A percentile compares a stretch with the other conserved stretches of the same genome.
These are phyloP conservation scores for Phytophthora hybrid DNA, from an alignment of 352 stramenopile species.

Conservation along the genomic window DNA sequence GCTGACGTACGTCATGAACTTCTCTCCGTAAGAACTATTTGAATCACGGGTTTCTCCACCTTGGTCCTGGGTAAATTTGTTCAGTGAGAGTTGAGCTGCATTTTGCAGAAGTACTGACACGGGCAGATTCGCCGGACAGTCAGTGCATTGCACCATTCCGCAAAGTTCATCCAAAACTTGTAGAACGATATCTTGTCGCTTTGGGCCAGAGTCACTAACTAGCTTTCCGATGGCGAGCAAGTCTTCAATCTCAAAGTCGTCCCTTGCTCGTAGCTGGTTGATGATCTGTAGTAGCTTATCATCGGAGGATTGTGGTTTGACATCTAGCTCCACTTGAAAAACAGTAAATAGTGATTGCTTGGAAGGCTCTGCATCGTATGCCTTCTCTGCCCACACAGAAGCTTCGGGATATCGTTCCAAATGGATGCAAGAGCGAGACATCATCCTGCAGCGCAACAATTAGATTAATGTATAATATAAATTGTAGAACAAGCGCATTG, in stretches of 20 bases:
- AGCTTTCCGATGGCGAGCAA: constrained; percentile 63
- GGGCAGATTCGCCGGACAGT: constrained; percentile 30
- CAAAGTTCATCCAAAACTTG: constrained; percentile 71
- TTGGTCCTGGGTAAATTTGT: constrained; percentile 32
- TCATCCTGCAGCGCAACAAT: constrained; percentile 27
- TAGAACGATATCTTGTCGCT: constrained; percentile 49
- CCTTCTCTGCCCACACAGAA: constrained; percentile 55
- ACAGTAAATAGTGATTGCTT: constrained; percentile 71
- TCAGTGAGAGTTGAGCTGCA: constrained; percentile 68
- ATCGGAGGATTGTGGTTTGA: constrained; percentile 19
- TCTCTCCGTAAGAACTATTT: constrained; percentile 36
- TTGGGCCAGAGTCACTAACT: constrained; percentile 37
- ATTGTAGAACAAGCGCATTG: background rate
- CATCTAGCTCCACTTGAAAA: constrained; percentile 54
- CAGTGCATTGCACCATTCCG: constrained; percentile 17
- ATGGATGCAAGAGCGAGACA: constrained; percentile 52
- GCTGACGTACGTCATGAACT: constrained; percentile 53
- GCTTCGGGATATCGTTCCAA: constrained; percentile 44
- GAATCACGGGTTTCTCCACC: constrained; percentile 5
- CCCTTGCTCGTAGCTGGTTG: constrained; percentile 46
- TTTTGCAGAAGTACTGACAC: constrained; percentile 67
- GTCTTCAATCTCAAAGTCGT: constrained; percentile 76
- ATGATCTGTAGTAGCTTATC: constrained; percentile 36
- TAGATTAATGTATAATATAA: constrained; percentile 11
- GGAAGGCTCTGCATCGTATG: constrained; percentile 52